These are phyloP conservation scores for Chlamydomonas incerta DNA, from an alignment of 139 green algal genomes.

Conservation along the genomic window DNA sequence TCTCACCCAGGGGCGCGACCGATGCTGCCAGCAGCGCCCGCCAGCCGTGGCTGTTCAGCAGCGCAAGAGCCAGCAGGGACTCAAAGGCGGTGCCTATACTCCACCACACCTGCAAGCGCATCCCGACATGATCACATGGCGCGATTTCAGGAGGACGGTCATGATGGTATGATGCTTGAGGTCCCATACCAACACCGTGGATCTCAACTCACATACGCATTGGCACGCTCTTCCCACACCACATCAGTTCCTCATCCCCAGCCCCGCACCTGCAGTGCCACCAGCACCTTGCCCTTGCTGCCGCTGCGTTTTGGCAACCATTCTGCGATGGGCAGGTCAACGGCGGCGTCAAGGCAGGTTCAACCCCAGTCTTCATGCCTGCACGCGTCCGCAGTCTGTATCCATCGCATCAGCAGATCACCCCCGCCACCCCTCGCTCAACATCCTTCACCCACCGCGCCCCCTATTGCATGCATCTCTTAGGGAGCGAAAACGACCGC, in stretches of 20 bases:
- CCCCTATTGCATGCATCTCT: too few relatives aligned
- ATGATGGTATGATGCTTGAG: background rate
- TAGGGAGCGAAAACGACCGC: too few relatives aligned
- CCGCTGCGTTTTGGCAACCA: constrained; percentile 4
- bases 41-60: constrained; percentile 5
- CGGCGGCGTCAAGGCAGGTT: too few relatives aligned
- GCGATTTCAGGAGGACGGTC: background rate
- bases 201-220: too few relatives aligned
- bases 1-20: background rate
- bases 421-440: too few relatives aligned
- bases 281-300: constrained; percentile 20
- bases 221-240: too few relatives aligned
- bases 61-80: constrained; percentile 7
- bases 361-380: too few relatives aligned
- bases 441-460: too few relatives aligned
- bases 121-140: background rate
- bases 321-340: background rate
- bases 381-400: background rate
- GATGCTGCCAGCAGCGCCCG: constrained; percentile 26
- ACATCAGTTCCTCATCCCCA: background rate
- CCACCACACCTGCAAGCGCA: constrained; percentile 18
- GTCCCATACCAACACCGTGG: too few relatives aligned
- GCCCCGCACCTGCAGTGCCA: constrained; percentile 4
- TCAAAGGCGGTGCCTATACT: constrained; percentile 8
- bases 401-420: background rate